phyloP scores from a whole-genome alignment of 139 green algal species.

The Trebouxia sp. region DNA sequence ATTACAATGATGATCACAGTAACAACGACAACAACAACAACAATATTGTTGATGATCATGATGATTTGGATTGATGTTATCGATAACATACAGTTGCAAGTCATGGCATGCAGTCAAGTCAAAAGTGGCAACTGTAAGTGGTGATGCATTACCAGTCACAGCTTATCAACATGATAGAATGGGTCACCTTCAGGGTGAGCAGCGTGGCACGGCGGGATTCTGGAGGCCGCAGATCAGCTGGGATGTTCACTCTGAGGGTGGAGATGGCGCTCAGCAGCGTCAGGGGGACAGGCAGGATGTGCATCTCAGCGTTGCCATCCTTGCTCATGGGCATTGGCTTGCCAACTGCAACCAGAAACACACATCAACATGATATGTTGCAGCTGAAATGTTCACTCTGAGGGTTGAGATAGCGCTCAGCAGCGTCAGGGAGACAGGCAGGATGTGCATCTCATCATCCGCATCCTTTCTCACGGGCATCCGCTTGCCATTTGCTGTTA shows the following conservation, averaged over 20 bases:
- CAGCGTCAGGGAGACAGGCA: conserved; percentile 76
- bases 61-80: too few species aligned
- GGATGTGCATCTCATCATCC: conserved; percentile 66
- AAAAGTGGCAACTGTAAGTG: too few species aligned
- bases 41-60: too few species aligned
- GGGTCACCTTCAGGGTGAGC: conserved; percentile 47
- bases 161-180: too few species aligned
- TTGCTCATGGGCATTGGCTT: conserved; percentile 15
- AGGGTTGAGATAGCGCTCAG: conserved; percentile 68
- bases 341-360: not conserved
- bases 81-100: too few species aligned
- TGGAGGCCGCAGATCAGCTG: conserved; percentile 69
- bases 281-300: conserved; percentile 81
- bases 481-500: conserved; percentile 1
- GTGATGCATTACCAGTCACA: too few species aligned
- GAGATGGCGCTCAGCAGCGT: conserved; percentile 63
- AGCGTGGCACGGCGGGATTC: conserved; percentile 61
- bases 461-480: conserved; percentile 11
- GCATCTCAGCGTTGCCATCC: conserved; percentile 51
- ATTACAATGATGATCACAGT: too few species aligned
- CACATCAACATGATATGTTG: too few species aligned
- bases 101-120: too few species aligned
- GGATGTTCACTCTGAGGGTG: conserved; percentile 77
- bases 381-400: conserved; percentile 75
- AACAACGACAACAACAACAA: too few species aligned